Base-by-base conservation (phyloP, 164 flowering plant species). In the Nelumbo lutea region DNA sequence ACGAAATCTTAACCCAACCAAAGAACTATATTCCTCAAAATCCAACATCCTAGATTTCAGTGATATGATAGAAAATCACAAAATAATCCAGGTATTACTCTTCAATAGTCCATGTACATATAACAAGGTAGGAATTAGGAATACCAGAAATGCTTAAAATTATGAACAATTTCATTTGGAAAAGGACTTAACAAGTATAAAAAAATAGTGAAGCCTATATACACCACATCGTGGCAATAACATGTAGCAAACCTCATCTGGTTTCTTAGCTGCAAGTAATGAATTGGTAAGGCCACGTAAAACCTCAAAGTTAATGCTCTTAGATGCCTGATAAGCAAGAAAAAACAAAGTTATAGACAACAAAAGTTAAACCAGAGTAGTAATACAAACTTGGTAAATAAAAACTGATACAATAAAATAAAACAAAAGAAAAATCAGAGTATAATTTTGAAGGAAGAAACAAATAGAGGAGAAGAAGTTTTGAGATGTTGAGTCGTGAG, bases 211-310 rank as follows among this genome's bases (percentile, higher is more conserved):
- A 40, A 61, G 47, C 42, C 62, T 9, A 9, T 61, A 10, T 27
- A 69, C 53, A 14, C n/a, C 10, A 69, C 9, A 48, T 41, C 62
- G 14, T 15, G 11, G 46, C 48, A 42, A 42, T 61, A 53, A 10
- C 45, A 42, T 60, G n/a, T 60, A 42, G 78, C 82, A 69, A 74
- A 91, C 98, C 97, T 91, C 96, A 74, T 85, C 86, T 70, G 98
- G 97, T 68, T 84, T 93, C 75, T 85, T 81, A 53, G 94, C 93
- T 79, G 97, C 94, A 68, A 91, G 88, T 73, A 89, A 79, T 44
- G 98, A 78, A 77, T 93, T 90, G 47, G 94, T 88, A 68, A 80
- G 90, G 67, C 97, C 97, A 40, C 89, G 90, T 38, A 91, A 73
- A 72, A 87, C 80, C 72, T 90, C 94, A 83, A 93, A 84, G 74